Base-by-base conservation (phyloP, 495 filamentous ascomycete genomes). In the Penicillium bialowiezense region DNA sequence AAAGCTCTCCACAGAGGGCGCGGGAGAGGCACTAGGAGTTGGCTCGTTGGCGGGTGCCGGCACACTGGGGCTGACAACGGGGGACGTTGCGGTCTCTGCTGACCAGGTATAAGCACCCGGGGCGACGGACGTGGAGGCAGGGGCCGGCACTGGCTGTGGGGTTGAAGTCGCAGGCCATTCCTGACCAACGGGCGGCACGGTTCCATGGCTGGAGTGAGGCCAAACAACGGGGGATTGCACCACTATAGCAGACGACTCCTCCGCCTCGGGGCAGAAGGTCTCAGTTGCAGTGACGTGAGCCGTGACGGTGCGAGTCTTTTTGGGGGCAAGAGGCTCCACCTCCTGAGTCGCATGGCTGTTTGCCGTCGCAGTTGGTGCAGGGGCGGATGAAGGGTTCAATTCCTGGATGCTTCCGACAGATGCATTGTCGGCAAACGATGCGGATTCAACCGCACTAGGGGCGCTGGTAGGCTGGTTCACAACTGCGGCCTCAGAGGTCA, bases 241-340 rank as follows among this genome's bases (percentile, higher is more conserved):
- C 0, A 26, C 43, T 29, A 42, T 18, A 17, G 42, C 5, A 18
- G 51, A 17, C 7, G 44, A 23, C 21, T 47, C 10, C 14, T 52
- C 50, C 2, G 29, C 44, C 17, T 31, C 39, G 21, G 40, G 21
- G 29, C 41, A 41, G 26, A 55, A 13, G 14, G 43, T 32, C 13
- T 41, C 15, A 9, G 43, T 48, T 3, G 35, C 24, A 14, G 53
- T 44, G 15, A 41, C 28, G 13, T 48, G 2, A 10, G 42, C 31
- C 1, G 33, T 44, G 15, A 54, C 28, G 34, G 50, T 50, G 9
- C 47, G 32, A 17, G 47, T 48, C 32, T 42, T 46, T 9, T 47
- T 40, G 12, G 37, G 3, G 10, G 31, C 24, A 33, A 38, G 6
- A 1, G 42, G 24, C 24, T 33, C 26, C 10, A n/a, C 14, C 18